Percentiles rank a stretch among this genome's conserved stretches.
Evolutionary conservation across 73 alveolate genomes (phyloP).

Genomic region (Effrenium voratum): DNA sequence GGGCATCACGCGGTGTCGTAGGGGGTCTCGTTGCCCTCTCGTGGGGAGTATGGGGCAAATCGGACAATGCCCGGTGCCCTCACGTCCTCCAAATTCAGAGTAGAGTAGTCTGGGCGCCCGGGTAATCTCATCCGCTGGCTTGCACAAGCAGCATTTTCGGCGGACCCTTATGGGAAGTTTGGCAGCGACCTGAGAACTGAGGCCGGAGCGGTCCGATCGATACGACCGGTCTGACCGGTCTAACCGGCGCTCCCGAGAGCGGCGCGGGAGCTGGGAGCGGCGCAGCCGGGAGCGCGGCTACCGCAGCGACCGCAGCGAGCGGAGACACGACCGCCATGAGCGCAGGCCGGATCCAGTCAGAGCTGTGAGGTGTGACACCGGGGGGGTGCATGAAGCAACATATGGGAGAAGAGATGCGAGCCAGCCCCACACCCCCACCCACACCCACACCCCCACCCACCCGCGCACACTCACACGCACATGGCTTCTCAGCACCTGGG

Average conservation of each 20-base stretch:
- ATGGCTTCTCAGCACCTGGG: neutral
- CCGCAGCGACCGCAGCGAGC: constrained; percentile 1
- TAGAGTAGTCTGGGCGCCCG: no score
- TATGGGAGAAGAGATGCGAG: neutral
- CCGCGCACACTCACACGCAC: neutral
- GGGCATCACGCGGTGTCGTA: no score
- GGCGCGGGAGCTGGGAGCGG: neutral
- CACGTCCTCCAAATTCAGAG: no score
- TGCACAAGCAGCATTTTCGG: no score
- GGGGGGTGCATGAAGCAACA: neutral
- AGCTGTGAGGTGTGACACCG: neutral
- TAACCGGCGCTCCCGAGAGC: neutral
- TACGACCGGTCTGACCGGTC: neutral
- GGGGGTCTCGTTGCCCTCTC: no score
- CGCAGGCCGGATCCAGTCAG: neutral
- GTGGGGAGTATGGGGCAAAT: no score
- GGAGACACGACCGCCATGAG: neutral
- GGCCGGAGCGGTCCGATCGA: neutral
- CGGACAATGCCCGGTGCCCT: no score
- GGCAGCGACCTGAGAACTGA: no score
- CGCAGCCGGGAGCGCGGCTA: neutral
- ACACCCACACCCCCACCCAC: neutral
- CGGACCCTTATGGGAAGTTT: no score
- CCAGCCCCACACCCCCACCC: neutral
- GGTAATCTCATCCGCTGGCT: no score